Evolutionary conservation across 768 basidiomycete species (phyloP), one percentile per base, ranked within the genome.

Genomic region (Boletus tylopilopsis): DNA sequence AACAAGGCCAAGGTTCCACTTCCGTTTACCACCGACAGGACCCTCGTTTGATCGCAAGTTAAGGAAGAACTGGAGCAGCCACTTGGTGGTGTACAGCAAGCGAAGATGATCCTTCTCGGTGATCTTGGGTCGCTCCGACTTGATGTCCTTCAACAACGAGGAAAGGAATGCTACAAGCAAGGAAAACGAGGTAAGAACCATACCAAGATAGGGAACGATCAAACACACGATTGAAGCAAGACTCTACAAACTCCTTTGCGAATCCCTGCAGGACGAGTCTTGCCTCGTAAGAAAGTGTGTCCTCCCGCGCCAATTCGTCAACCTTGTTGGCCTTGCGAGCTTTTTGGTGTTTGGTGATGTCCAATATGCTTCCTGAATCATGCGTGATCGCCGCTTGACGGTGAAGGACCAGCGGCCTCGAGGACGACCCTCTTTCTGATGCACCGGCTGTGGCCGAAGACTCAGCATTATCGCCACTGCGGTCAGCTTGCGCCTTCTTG

Each of bases 61-160:
- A 11, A 94, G 77, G 69, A 98, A 94, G 73, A 90, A 95, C 53
- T 94, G 86, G 32, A 96, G 79, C 62, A 95, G 87, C 87, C 95
- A 98, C 50, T 90, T 87, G 5, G 87, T 80, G 35, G 96, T 78
- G 65, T 81, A 91, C 35, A 98, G 76, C 22, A 96, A 75, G 7
- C 96, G 85, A 47, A 94, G 79, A 61, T 94, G 87, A 65, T 98
- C 96, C 59, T 93, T 91, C 62, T 96, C 93, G n/a, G 86, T 85
- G 54, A 99, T 84, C 68, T 94, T 94, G 46, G 87, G 78, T 38
- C 94, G 78, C 69, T 98, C 91, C 51, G 90, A 89, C 50, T 87
- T 83, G 66, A 99, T 97, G 63, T 98, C 96, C 69, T 88, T 94
- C 53, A 98, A 73, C 29, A 98, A 73, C 4, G 82, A 82, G 15